Evolutionary conservation across 805 yeast genomes (phyloP).

Genomic region (Lachancea lanzarotensis): DNA sequence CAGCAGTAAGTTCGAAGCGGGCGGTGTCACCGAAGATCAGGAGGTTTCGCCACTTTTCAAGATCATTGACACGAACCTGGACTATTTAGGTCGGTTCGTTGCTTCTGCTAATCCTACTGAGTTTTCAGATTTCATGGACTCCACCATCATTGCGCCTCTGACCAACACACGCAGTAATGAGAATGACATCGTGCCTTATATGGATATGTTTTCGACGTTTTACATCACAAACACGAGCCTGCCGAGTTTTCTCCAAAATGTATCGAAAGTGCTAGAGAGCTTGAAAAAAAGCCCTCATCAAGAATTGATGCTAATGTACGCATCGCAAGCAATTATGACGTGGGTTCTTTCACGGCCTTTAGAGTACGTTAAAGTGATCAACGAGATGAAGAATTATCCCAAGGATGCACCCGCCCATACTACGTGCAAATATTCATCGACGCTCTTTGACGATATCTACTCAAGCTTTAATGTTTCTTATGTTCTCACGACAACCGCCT

Average conservation of each 20-base stretch:
- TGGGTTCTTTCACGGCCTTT: slow-evolving; percentile 48
- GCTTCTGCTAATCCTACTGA: slow-evolving; percentile 47
- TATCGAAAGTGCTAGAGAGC: slow-evolving; percentile 33
- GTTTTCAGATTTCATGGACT: slow-evolving; percentile 32
- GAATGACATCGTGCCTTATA: slow-evolving; percentile 35
- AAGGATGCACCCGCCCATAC: slow-evolving; percentile 9
- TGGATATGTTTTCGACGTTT: slow-evolving; percentile 42
- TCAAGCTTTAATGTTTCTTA: slow-evolving; percentile 20
- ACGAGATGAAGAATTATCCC: slow-evolving; percentile 1
- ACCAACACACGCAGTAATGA: slow-evolving; percentile 34
- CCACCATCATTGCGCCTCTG: slow-evolving; percentile 19
- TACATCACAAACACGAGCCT: slow-evolving; percentile 37
- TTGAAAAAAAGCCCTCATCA: slow-evolving; percentile 42
- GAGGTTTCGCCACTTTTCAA: slow-evolving; percentile 5
- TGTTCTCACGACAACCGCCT: slow-evolving; percentile 11
- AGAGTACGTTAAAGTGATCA: slow-evolving; percentile 33
- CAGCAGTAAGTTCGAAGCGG: neutral
- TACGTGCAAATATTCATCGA: slow-evolving; percentile 14
- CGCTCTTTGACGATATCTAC: slow-evolving; percentile 25
- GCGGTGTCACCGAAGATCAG: neutral
- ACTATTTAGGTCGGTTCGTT: slow-evolving; percentile 38
- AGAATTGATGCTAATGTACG: slow-evolving; percentile 39
- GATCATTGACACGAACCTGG: slow-evolving; percentile 35
- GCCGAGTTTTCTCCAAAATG: slow-evolving; percentile 34
- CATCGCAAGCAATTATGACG: slow-evolving; percentile 39